Conservation (phyloP, 2,329 filamentous ascomycete species). For the Penicillium nordicum region DNA sequence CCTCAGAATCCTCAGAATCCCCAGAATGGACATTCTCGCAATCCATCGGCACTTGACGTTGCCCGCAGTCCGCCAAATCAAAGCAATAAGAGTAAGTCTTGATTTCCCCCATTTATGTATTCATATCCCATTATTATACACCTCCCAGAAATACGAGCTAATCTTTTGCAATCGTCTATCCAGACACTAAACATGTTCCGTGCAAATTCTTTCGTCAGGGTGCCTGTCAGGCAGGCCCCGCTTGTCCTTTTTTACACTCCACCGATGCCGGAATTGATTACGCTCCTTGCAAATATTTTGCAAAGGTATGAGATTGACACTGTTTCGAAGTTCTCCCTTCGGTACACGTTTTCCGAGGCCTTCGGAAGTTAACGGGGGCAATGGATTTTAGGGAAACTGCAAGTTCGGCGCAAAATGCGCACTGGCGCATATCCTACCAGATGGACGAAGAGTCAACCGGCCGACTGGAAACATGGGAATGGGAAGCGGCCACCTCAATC, state of each 20-base stretch:
- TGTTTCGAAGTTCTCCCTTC: neutral
- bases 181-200: conserved; percentile 93
- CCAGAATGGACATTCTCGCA: conserved; percentile 44
- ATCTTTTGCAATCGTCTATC: conserved; percentile 3
- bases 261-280: conserved; percentile 79
- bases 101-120: neutral
- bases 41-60: conserved; percentile 44
- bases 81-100: conserved; percentile 38
- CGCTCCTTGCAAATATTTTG: conserved; percentile 94
- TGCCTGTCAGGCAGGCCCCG: conserved; percentile 90
- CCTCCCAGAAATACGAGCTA: neutral
- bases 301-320: conserved; percentile 65
- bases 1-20: conserved; percentile 35
- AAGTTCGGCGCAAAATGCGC: conserved; percentile 98
- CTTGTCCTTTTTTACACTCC: conserved; percentile 95
- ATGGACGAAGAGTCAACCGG: conserved; percentile 87
- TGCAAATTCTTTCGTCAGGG: conserved; percentile 99
- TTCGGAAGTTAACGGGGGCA: conserved; percentile 23
- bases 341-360: neutral
- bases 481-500: conserved; percentile 59
- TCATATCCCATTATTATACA: neutral
- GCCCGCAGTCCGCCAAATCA: conserved; percentile 47
- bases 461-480: conserved; percentile 49
- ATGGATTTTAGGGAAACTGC: conserved; percentile 74
- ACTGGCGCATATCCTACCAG: conserved; percentile 90